These are phyloP conservation scores for Paraphoma sp. DNA, from an alignment of 2,329 filamentous ascomycete genomes.

Conservation along the genomic window DNA sequence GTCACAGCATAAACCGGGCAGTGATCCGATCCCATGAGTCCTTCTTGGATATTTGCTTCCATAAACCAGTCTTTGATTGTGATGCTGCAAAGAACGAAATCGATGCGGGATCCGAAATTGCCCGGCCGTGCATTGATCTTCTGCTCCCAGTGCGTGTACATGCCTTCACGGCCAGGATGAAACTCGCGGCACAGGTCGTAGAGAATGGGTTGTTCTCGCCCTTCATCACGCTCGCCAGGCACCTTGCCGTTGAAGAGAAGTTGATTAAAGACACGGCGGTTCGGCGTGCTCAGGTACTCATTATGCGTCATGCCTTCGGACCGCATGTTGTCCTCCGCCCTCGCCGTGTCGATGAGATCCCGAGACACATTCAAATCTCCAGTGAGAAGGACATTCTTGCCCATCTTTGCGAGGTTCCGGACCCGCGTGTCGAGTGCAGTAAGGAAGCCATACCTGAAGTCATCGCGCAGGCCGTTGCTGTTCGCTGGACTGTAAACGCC, in stretches of 20 bases:
- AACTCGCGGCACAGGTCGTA: constrained; percentile 86
- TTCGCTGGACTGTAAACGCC: constrained; percentile 93
- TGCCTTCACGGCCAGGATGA: constrained; percentile 78
- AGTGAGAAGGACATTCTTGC: constrained; percentile 83
- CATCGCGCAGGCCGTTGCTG: constrained; percentile 80
- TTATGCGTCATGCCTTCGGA: constrained; percentile 73
- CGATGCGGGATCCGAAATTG: constrained; percentile 91
- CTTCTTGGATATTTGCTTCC: constrained; percentile 87
- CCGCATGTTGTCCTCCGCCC: constrained; percentile 71
- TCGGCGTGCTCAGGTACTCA: constrained; percentile 75
- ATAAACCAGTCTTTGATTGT: constrained; percentile 81
- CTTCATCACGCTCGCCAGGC: constrained; percentile 69
- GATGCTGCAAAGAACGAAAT: constrained; percentile 86
- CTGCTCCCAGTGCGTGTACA: constrained; percentile 98
- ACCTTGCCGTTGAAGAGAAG: constrained; percentile 78
- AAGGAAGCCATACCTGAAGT: constrained; percentile 82
- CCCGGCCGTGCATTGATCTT: constrained; percentile 94
- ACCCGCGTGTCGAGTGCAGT: constrained; percentile 81
- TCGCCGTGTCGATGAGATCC: constrained; percentile 76
- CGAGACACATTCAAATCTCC: constrained; percentile 87
- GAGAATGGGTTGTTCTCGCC: constrained; percentile 73
- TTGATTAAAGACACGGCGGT: constrained; percentile 83
- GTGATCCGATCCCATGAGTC: constrained; percentile 92
- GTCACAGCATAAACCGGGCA: constrained; percentile 87
- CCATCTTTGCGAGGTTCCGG: constrained; percentile 79